phyloP scores from a whole-genome alignment of 2,329 filamentous ascomycete genomes.

The Didymella pomorum region DNA sequence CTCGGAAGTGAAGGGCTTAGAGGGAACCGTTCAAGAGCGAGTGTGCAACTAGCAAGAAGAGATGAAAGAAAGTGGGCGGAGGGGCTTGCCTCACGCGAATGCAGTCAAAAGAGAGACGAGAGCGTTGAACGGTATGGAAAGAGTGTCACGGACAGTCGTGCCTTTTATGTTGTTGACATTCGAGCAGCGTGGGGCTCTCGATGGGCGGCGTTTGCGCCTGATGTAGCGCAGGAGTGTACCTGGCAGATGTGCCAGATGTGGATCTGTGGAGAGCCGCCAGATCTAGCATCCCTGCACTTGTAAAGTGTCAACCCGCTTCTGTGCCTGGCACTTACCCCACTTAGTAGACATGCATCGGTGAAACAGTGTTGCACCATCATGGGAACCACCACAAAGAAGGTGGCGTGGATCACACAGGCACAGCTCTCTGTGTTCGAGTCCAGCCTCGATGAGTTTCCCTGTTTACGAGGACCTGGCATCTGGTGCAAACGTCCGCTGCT shows the following conservation, averaged over 20 bases:
- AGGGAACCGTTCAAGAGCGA: constrained; percentile 1
- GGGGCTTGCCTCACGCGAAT: constrained; percentile 19
- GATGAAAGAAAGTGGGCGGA: constrained; percentile 16
- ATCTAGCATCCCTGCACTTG: constrained; percentile 1
- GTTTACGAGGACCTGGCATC: neutral
- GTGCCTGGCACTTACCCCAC: constrained; percentile 25
- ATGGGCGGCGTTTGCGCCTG: constrained; percentile 11
- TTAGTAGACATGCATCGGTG: constrained; percentile 29
- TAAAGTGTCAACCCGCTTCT: constrained; percentile 18
- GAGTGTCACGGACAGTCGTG: constrained; percentile 11
- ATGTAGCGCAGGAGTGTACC: constrained; percentile 11
- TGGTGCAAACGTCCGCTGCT: constrained; percentile 5
- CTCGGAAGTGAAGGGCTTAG: neutral
- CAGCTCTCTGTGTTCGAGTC: constrained; percentile 5
- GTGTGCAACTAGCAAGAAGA: neutral
- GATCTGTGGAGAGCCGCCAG: neutral
- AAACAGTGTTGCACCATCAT: constrained; percentile 28
- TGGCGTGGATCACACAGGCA: constrained; percentile 15
- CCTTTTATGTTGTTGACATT: constrained; percentile 14
- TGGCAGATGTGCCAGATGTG: constrained; percentile 11
- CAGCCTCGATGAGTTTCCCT: neutral
- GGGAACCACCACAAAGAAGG: constrained; percentile 10
- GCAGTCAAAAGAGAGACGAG: constrained; percentile 8
- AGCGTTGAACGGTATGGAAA: constrained; percentile 2
- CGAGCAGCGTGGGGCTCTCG: constrained; percentile 2